Evolutionary conservation across 202 grass and related monocot species (phyloP), one percentile per base, ranked within the genome.

Genomic region (Carex sylvatica): DNA sequence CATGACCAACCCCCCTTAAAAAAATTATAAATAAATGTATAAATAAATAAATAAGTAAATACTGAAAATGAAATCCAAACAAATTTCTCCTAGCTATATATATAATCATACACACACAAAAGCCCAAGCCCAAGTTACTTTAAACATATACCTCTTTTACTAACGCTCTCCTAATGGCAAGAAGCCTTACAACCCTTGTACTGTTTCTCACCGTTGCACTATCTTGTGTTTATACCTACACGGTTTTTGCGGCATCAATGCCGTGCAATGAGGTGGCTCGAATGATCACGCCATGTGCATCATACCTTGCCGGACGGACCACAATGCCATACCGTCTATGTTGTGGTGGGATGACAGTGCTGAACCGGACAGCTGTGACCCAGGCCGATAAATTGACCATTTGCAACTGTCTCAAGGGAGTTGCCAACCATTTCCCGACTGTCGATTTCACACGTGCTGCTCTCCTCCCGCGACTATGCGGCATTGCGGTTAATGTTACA

Each of bases 371-470:
- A 23, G 85, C 87, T 65, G 59, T 87, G 49, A 80, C 77, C 9
- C 40, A 66, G 5, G 40, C 54, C 35, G 93, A 93, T 83, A 87
- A 87, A 78, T 83, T 83, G 81, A 86, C 87, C 47, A 9, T 87
- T 20, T 97, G 93, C 88, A 86, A 35, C 85, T 97, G 93, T 77
- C 72, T 91, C 71, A 97, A 88, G 87, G 84, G 51, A 18, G 87
- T 90, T 2, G 85, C 87, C 5, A 62, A 12, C 5, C 77, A 64
- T 2, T 91, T 93, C 91, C 88, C 87, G 3, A 11, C 63, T 16
- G 65, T 93, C 46, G 91, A 97, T 77, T 87, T 86, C 87, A 1
- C 60, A 0, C 83, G 91, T 14, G 91, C 91, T 2, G 54, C 85
- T 0, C 83, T 40, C 1, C 93, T 97, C 6, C 93, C 91, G 0